Conservation (phyloP, 164 flowering plant species). For the Sedum album region DNA sequence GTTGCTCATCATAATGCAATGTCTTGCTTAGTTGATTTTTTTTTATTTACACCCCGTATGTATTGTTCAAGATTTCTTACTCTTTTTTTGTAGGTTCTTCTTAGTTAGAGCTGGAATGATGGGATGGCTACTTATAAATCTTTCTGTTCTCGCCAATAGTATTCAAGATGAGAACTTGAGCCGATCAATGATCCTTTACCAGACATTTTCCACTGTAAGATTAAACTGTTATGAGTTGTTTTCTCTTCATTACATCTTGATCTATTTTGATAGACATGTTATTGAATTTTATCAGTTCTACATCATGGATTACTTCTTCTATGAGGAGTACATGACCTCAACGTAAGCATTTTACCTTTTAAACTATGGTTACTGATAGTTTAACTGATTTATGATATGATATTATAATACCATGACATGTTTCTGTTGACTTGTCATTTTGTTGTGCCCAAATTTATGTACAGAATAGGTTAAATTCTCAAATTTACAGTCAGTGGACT, state of each 20-base stretch:
- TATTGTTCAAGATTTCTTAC: slow-evolving; percentile 2
- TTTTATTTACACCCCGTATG: background rate
- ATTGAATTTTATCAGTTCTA: slow-evolving; percentile 47
- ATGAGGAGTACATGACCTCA: slow-evolving; percentile 99
- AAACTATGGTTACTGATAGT: background rate
- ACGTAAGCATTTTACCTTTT: slow-evolving; percentile 53
- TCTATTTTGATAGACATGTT: slow-evolving; percentile 10
- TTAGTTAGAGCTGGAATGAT: slow-evolving; percentile 99
- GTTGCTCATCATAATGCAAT: background rate
- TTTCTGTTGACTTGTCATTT: background rate
- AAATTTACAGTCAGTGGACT: background rate
- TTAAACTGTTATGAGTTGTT: background rate
- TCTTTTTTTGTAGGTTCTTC: slow-evolving; percentile 62
- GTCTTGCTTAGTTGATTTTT: background rate
- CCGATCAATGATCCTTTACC: slow-evolving; percentile 83
- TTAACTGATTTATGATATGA: background rate
- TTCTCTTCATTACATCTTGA: slow-evolving; percentile 1
- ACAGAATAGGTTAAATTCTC: background rate
- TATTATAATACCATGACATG: background rate
- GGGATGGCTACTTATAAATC: slow-evolving; percentile 97
- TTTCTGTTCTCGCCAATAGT: slow-evolving; percentile 77
- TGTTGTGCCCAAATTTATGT: background rate
- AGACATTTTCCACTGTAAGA: slow-evolving; percentile 63
- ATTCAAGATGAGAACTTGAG: slow-evolving; percentile 41
- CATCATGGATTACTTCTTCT: slow-evolving; percentile 71